Percentiles rank a stretch among this genome's conserved stretches.
phyloP scores from a whole-genome alignment of 345 rosid species.

The Fremontodendron californicum region DNA sequence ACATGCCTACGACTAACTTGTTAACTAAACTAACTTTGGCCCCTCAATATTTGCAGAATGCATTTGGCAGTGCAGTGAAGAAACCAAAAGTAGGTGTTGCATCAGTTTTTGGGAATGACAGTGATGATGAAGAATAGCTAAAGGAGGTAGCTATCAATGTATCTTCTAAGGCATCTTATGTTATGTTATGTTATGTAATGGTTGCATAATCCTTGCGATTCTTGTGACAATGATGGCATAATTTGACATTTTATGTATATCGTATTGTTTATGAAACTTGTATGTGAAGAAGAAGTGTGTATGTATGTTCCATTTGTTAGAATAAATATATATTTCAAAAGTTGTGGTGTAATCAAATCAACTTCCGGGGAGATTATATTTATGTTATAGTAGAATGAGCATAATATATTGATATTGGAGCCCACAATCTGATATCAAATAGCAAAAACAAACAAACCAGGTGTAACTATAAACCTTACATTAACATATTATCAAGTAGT shows the following conservation, averaged over 20 bases:
- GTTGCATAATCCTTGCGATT: not conserved
- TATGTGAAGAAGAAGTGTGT: not conserved
- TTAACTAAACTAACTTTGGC: not conserved
- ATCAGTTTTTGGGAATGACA: constrained; percentile 69
- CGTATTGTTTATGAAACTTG: not conserved
- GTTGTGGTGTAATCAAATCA: too few relatives aligned
- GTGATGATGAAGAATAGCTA: constrained; percentile 60
- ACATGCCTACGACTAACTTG: not conserved
- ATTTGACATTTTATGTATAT: not conserved
- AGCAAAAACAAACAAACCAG: too few relatives aligned
- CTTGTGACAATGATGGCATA: not conserved
- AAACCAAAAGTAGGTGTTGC: constrained; percentile 65
- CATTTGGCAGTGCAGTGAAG: constrained; percentile 43
- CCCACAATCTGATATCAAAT: too few relatives aligned
- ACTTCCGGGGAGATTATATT: too few relatives aligned
- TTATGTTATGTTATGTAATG: not conserved
- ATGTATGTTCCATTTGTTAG: not conserved
- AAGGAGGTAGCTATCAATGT: not conserved
- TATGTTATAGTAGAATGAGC: too few relatives aligned
- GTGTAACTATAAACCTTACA: too few relatives aligned
- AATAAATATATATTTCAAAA: too few relatives aligned
- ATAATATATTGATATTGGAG: too few relatives aligned
- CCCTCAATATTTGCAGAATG: constrained; percentile 37
- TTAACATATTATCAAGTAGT: too few relatives aligned
- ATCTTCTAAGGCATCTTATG: not conserved